Conservation (phyloP, 345 rosid genomes). For the Zanthoxylum bungeanum region DNA sequence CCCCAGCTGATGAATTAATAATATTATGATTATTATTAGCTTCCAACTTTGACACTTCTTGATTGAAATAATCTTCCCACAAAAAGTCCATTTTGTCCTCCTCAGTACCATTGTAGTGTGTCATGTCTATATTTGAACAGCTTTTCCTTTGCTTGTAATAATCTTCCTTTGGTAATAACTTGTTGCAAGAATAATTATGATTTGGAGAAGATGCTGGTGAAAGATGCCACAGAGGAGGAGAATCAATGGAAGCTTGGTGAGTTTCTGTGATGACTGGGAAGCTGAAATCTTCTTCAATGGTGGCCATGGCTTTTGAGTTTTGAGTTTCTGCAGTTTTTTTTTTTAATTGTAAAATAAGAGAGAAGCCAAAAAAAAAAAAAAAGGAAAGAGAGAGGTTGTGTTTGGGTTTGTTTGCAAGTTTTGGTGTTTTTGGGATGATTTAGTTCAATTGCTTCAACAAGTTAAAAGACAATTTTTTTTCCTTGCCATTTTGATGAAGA, state of each 20-base stretch:
- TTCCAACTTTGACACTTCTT: slow-evolving; percentile 29
- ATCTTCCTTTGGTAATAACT: neutral
- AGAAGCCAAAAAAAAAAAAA: neutral
- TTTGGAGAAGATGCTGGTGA: slow-evolving; percentile 35
- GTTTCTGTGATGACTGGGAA: slow-evolving; percentile 47
- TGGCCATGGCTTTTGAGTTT: slow-evolving; percentile 19
- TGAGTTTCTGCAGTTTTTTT: too few species aligned
- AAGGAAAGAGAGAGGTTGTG: neutral
- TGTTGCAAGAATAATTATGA: neutral
- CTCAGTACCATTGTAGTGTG: neutral
- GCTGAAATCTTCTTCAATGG: slow-evolving; percentile 52
- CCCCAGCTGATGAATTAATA: slow-evolving; percentile 11
- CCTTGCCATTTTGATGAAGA: slow-evolving; percentile 5
- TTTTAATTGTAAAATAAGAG: slow-evolving; percentile 5
- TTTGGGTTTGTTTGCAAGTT: slow-evolving; percentile 26
- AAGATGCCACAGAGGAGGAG: slow-evolving; percentile 70
- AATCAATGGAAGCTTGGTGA: slow-evolving; percentile 35
- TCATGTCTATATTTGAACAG: slow-evolving; percentile 29
- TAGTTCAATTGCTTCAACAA: slow-evolving; percentile 59
- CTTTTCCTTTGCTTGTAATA: slow-evolving; percentile 26
- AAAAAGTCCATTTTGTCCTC: slow-evolving; percentile 77
- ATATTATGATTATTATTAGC: neutral
- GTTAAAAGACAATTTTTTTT: neutral
- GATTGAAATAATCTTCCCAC: slow-evolving; percentile 90
- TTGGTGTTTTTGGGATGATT: slow-evolving; percentile 32